Evolutionary conservation across 352 stramenopile species (phyloP).

Genomic region (Pythium myriotylum): DNA sequence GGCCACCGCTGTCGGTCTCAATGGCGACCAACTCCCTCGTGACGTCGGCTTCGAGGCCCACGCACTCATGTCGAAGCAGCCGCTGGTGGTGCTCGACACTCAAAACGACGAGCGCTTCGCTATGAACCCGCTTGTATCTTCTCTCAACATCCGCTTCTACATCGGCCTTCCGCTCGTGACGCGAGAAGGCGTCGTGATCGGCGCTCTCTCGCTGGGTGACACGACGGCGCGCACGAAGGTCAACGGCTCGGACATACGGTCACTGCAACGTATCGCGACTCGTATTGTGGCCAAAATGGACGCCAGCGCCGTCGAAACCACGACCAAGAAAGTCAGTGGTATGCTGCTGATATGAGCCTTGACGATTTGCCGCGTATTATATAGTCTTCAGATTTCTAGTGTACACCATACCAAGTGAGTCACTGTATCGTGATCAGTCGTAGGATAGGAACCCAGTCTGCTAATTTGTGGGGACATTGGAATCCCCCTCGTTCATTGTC

Average conservation of each 20-base stretch:
- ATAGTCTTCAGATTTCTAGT: background rate
- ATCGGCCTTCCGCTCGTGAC: conserved; percentile 70
- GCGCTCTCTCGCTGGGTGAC: conserved; percentile 72
- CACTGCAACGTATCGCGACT: conserved; percentile 67
- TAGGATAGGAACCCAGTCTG: background rate
- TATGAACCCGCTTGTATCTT: conserved; percentile 73
- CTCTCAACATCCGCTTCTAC: conserved; percentile 80
- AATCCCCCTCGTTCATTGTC: conserved; percentile 5
- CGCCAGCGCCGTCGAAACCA: conserved; percentile 33
- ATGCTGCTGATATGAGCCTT: conserved; percentile 27
- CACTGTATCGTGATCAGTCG: background rate
- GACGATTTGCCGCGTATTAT: background rate
- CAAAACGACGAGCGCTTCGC: conserved; percentile 76
- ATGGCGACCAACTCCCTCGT: conserved; percentile 75
- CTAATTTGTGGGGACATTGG: conserved; percentile 10
- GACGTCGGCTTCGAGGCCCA: conserved; percentile 77
- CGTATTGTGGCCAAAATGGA: conserved; percentile 82
- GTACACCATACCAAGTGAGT: conserved; percentile 11
- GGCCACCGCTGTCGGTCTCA: conserved; percentile 72
- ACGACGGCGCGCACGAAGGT: conserved; percentile 63
- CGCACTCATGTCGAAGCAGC: conserved; percentile 73
- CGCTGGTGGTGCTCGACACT: conserved; percentile 74
- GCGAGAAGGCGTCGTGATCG: conserved; percentile 73
- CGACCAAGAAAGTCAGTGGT: conserved; percentile 7
- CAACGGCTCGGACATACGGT: conserved; percentile 63